Evolutionary conservation across 1,284 basidiomycete species (phyloP).

Genomic region (Apiotrichum siamense): DNA sequence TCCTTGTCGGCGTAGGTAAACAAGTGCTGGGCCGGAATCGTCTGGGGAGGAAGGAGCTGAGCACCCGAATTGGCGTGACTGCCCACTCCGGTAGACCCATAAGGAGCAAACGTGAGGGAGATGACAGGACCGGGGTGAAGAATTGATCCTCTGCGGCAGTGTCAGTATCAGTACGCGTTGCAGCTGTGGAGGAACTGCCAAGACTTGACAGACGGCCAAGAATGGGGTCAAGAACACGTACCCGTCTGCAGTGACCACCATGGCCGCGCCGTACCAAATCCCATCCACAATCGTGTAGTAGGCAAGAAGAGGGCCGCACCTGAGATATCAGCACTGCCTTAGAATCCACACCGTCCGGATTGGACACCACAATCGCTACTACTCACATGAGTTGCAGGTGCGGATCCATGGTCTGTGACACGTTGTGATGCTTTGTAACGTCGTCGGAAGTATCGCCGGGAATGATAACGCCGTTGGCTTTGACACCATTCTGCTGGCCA

Average conservation of each 20-base stretch:
- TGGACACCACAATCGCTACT: no score
- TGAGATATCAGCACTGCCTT: constrained; percentile 8
- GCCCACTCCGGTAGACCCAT: constrained; percentile 11
- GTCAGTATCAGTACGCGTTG: neutral
- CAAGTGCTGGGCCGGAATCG: constrained; percentile 63
- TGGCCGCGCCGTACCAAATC: constrained; percentile 78
- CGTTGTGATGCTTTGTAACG: constrained; percentile 24
- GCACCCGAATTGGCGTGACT: neutral
- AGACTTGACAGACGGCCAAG: no score
- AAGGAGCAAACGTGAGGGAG: constrained; percentile 53
- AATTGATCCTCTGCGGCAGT: constrained; percentile 55
- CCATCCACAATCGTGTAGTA: constrained; percentile 79
- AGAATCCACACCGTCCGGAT: neutral
- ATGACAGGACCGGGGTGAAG: constrained; percentile 71
- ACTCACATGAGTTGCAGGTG: constrained; percentile 49
- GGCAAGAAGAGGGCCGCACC: constrained; percentile 71
- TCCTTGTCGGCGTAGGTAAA: constrained; percentile 67
- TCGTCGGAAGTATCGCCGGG: constrained; percentile 1
- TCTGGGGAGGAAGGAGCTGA: constrained; percentile 16
- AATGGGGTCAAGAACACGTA: constrained; percentile 16
- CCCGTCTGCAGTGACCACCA: constrained; percentile 60
- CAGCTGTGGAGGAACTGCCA: no score
- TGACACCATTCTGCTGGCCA: neutral
- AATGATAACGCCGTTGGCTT: constrained; percentile 3
- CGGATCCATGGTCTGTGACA: constrained; percentile 38